phyloP scores from a whole-genome alignment of 129 eudicot species.

The Chrysanthemum lavandulifolium region DNA sequence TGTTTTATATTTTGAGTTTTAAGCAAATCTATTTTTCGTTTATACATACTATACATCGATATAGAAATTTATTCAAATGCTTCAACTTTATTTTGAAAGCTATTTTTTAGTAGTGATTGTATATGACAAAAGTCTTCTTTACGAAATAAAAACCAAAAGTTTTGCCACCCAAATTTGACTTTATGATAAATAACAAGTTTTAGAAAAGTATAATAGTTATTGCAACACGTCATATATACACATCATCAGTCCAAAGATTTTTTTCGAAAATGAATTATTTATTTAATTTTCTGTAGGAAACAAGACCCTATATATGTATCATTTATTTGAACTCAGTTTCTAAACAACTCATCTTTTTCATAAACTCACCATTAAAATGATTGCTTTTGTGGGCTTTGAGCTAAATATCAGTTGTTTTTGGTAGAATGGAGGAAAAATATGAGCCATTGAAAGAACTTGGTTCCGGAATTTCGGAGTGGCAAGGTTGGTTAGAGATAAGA shows the following conservation, averaged over 20 bases:
- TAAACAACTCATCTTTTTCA: slow-evolving; percentile 14
- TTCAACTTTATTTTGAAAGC: too few relatives aligned
- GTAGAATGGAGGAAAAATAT: slow-evolving; percentile 53
- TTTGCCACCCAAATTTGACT: too few relatives aligned
- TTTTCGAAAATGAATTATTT: too few relatives aligned
- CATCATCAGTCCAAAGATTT: too few relatives aligned
- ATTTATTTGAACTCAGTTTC: slow-evolving; percentile 19
- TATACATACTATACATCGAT: too few relatives aligned
- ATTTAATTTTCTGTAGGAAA: neutral
- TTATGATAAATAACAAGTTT: too few relatives aligned
- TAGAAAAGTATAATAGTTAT: too few relatives aligned
- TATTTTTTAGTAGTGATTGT: neutral
- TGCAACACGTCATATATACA: too few relatives aligned
- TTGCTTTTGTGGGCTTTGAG: slow-evolving; percentile 9
- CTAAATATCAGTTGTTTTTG: slow-evolving; percentile 2
- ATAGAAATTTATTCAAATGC: too few relatives aligned
- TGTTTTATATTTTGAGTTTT: too few relatives aligned
- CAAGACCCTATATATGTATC: slow-evolving; percentile 21
- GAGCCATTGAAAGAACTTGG: slow-evolving; percentile 65
- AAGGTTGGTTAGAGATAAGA: slow-evolving; percentile 58
- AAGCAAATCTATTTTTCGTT: too few relatives aligned
- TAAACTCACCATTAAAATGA: neutral
- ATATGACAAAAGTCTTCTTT: neutral
- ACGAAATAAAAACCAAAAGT: too few relatives aligned
- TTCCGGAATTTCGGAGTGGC: slow-evolving; percentile 68